Base-by-base conservation (phyloP, 2,329 filamentous ascomycete genomes). In the Xylariaceae sp. region DNA sequence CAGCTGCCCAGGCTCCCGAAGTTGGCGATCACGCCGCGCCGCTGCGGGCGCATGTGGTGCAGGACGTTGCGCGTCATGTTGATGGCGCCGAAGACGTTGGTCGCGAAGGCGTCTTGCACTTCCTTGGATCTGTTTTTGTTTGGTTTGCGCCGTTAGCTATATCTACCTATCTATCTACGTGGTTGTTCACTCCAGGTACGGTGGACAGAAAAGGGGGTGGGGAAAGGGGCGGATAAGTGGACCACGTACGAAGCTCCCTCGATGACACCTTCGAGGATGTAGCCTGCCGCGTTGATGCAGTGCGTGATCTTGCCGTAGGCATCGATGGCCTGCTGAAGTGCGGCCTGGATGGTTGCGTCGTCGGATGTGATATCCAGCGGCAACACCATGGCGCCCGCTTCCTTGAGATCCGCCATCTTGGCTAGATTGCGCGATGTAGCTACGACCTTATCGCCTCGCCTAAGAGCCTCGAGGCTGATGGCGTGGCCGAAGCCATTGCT, bases 401-500 rank as follows among this genome's bases (percentile, higher is more conserved):
- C 66, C 18, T 73, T 71, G 2, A 83, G 74, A n/a, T 75, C 69
- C 12, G 70, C 67, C 26, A 81, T 70, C 21, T 72, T 71, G 2
- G 71, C 64, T 0, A 73, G 61, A 3, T 71, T 72, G 29, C 81
- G 78, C 1, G 80, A 76, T 0, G 79, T 81, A 2, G 81, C 82
- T 42, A 83, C 70, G 56, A 82, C 81, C 0, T 69, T 73, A 65
- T 84, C 77, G 23, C 79, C 79, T 23, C 74, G 73, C 2, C 69
- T 65, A 5, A 84, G 72, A 1, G 80, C 77, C 10, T 71, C 63
- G 26, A 73, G 64, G 26, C 76, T 75, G 23, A 83, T 77, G 6
- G 72, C 68, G 4, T 71, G 70, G 6, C 82, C 82, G 56, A 84
- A 79, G 48, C 82, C 81, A 18, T 76, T 80, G 20, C 79, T 80